Evolutionary conservation across 1,284 basidiomycete species (phyloP).

Genomic region (Ceratobasidium sp.): DNA sequence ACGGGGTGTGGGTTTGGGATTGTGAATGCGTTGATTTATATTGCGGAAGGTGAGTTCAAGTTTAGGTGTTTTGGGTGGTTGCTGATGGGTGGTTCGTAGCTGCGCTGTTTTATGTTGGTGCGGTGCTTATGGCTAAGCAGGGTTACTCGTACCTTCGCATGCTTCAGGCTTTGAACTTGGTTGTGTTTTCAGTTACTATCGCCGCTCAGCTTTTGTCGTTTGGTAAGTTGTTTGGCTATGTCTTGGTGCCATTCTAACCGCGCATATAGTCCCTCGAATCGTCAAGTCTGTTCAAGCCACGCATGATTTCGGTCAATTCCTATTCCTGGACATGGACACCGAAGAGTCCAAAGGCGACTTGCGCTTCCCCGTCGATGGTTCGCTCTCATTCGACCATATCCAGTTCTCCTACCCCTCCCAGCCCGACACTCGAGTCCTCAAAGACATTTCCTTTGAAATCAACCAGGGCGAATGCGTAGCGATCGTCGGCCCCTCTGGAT

Average conservation of each 20-base stretch:
- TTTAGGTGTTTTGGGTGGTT: not conserved
- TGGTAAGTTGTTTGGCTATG: constrained; percentile 68
- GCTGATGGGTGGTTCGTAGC: constrained; percentile 61
- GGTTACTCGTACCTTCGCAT: constrained; percentile 88
- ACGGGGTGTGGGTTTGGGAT: constrained; percentile 88
- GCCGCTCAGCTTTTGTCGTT: constrained; percentile 90
- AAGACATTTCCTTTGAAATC: constrained; percentile 74
- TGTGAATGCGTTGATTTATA: constrained; percentile 85
- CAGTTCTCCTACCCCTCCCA: constrained; percentile 86
- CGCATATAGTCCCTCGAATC: constrained; percentile 76
- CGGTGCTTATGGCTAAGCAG: constrained; percentile 83
- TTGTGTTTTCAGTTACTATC: constrained; percentile 94
- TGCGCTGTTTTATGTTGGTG: constrained; percentile 90
- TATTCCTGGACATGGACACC: constrained; percentile 69
- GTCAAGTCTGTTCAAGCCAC: constrained; percentile 85
- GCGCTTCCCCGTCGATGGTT: constrained; percentile 74
- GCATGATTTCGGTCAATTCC: constrained; percentile 78
- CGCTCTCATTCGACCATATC: constrained; percentile 78
- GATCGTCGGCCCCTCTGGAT: constrained; percentile 89
- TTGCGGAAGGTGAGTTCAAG: constrained; percentile 71
- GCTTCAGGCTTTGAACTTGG: constrained; percentile 90
- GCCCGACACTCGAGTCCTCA: constrained; percentile 78
- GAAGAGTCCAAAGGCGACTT: constrained; percentile 77
- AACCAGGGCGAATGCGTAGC: constrained; percentile 84
- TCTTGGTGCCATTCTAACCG: constrained; percentile 33